Evolutionary conservation across 2,329 filamentous ascomycete species (phyloP).

Genomic region (Septoria linicola): DNA sequence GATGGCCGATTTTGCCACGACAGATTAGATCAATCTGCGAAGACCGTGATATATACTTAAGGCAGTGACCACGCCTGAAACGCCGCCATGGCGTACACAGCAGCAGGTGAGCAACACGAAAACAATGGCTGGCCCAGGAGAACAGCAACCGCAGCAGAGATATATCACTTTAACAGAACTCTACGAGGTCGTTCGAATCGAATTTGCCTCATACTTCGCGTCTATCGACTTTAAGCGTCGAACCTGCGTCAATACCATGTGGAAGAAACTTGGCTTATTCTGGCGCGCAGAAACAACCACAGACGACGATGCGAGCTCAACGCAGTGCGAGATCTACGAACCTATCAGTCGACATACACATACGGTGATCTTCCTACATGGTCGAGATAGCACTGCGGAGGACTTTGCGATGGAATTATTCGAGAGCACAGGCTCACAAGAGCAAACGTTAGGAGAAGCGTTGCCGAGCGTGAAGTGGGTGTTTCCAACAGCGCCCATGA

Average conservation of each 20-base stretch:
- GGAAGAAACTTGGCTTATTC: constrained; percentile 9
- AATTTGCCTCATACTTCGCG: constrained; percentile 4
- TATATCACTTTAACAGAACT: constrained; percentile 6
- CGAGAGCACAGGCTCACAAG: constrained; percentile 34
- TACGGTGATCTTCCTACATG: constrained; percentile 51
- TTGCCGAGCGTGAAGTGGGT: constrained; percentile 42
- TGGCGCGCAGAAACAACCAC: constrained; percentile 9
- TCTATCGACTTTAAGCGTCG: constrained; percentile 8
- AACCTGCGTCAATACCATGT: constrained; percentile 7
- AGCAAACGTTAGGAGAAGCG: constrained; percentile 34
- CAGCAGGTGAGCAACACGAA: neutral
- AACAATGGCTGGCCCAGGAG: neutral
- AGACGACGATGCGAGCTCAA: too few relatives aligned
- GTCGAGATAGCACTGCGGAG: constrained; percentile 42
- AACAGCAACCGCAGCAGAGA: neutral
- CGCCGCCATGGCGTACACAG: neutral
- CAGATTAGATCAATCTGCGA: too few relatives aligned
- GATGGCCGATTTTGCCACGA: too few relatives aligned
- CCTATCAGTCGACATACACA: constrained; percentile 41
- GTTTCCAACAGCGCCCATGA: constrained; percentile 34
- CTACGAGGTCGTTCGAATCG: constrained; percentile 5
- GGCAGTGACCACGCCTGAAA: neutral
- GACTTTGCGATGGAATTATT: constrained; percentile 47
- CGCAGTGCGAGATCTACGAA: constrained; percentile 5
- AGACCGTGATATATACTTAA: neutral